phyloP scores from a whole-genome alignment of 495 filamentous ascomycete species.

The Aspergillus campestris region DNA sequence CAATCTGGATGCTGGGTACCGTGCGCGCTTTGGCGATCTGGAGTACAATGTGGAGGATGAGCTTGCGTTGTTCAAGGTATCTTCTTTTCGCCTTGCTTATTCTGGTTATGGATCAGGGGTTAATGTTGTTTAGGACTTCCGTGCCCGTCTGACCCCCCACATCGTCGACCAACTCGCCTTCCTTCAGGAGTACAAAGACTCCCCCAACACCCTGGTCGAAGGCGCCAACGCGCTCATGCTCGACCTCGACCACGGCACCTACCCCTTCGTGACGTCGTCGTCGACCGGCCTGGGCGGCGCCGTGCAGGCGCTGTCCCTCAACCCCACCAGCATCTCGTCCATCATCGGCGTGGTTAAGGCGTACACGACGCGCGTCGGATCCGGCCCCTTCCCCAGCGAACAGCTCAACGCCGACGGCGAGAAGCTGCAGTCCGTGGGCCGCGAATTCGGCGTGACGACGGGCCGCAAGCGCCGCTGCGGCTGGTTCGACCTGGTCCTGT shows the following conservation, averaged over 20 bases:
- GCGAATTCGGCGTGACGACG: constrained; percentile 74
- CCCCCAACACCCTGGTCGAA: constrained; percentile 67
- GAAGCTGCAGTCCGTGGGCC: constrained; percentile 53
- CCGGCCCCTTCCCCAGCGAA: constrained; percentile 81
- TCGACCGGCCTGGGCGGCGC: constrained; percentile 69
- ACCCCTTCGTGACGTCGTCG: constrained; percentile 78
- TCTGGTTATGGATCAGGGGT: not conserved
- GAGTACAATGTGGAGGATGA: constrained; percentile 76
- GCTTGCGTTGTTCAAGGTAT: constrained; percentile 55
- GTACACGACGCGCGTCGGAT: constrained; percentile 64
- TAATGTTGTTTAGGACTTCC: constrained; percentile 42
- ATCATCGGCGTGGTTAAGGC: constrained; percentile 87
- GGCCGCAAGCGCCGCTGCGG: constrained; percentile 79
- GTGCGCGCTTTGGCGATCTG: constrained; percentile 66
- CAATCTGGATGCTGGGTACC: constrained; percentile 54
- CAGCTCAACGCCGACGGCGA: constrained; percentile 57
- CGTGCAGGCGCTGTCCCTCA: constrained; percentile 58
- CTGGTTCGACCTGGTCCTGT: constrained; percentile 84
- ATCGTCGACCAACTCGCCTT: constrained; percentile 55
- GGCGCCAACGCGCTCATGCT: constrained; percentile 85
- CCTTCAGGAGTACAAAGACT: constrained; percentile 42
- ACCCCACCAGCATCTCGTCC: constrained; percentile 40
- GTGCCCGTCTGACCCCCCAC: constrained; percentile 55
- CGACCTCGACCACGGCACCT: constrained; percentile 70
- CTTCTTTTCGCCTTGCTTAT: constrained; percentile 1